Evolutionary conservation across 257 asterid genomes (phyloP), one percentile per base, ranked within the genome.

Genomic region (Rauvolfia tetraphylla): DNA sequence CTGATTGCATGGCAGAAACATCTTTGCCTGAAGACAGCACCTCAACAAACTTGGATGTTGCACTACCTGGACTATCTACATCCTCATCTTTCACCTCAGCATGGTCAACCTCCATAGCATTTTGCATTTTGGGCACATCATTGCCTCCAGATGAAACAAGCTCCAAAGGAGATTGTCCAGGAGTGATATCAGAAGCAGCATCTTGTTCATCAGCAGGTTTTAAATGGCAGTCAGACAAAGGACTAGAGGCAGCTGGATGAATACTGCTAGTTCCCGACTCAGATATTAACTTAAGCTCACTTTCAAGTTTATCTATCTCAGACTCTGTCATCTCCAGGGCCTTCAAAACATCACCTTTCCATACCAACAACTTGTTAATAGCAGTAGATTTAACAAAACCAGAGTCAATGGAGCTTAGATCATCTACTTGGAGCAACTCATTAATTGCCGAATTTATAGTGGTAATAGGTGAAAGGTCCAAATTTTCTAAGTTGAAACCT

Each of bases 231-330:
- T 83, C 89, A 33, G 81, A 86, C 69, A 84, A 82, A 80, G 85
- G 84, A 76, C 85, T 77, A 62, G 95, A 82, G 58, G 80, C 76
- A 82, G 86, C 80, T 73, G 87, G 85, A 80, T 22, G 79, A 78
- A 77, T 81, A 49, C 75, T 71, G 81, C 74, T 63, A 76, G 57
- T 68, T 72, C 78, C 77, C 48, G 88, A 80, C 79, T 75, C 87
- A 68, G 90, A 76, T 85, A 90, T 77, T 62, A 86, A 84, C 81
- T 85, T 95, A 81, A 90, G 88, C 81, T 91, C 92, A 71, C 90
- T 88, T 83, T 95, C 99, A 79, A 95, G 96, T 68, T 83, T 84
- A 85, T 96, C 99, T 83, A 93, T 88, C 85, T 91, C 97, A 44
- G 91, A 81, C 85, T 91, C 98, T 33, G 96, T 91, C 81, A 79